Base-by-base conservation (phyloP, 2,329 filamentous ascomycete species). In the Neofusicoccum laricinum region DNA sequence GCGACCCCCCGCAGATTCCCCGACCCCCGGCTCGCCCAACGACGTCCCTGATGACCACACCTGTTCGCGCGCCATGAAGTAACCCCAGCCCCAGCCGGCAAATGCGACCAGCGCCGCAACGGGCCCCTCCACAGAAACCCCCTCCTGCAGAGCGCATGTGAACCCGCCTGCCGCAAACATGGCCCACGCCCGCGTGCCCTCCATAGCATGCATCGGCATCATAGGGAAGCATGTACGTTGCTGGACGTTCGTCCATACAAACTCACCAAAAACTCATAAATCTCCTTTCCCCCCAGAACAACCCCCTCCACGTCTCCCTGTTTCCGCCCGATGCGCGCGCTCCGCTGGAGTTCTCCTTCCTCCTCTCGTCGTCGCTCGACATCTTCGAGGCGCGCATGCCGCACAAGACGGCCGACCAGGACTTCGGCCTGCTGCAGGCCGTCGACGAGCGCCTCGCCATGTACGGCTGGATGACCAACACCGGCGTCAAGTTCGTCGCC, bases 381-480 rank as follows among this genome's bases (percentile, higher is more conserved):
- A 88, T 98, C 68, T 97, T 99, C 78, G 92, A 95, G 71, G 87
- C 93, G 66, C 92, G 93, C 65, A 85, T 91, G 68, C 89, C 90
- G 62, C 85, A 88, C 72, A 90, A 90, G 71, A 86, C 85, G 21
- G 80, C 86, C 65, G 90, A 92, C 58, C 93, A 95, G 70, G 94
- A 98, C 76, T 89, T 95, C 69, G 94, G 95, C 34, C 86, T 98
- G 12, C 85, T 99, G 58, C 94, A 98, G 79, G 93, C 93, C 65
- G 85, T 98, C 66, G 95, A 98, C 80, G 94, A 99, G 80, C 87
- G 93, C 30, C 85, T 98, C 51, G 93, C 93, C 40, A 90, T 93
- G 69, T 99, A 98, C 80, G 95, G 95, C 71, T 97, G 92, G 87
- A 86, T 98, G 78, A 97, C 95, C 64, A 98, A 97, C 78, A 98